Percentiles rank a stretch among this genome's conserved stretches.
These are phyloP conservation scores for Scytalidium lignicola DNA, from an alignment of 2,329 filamentous ascomycete species.

Conservation along the genomic window DNA sequence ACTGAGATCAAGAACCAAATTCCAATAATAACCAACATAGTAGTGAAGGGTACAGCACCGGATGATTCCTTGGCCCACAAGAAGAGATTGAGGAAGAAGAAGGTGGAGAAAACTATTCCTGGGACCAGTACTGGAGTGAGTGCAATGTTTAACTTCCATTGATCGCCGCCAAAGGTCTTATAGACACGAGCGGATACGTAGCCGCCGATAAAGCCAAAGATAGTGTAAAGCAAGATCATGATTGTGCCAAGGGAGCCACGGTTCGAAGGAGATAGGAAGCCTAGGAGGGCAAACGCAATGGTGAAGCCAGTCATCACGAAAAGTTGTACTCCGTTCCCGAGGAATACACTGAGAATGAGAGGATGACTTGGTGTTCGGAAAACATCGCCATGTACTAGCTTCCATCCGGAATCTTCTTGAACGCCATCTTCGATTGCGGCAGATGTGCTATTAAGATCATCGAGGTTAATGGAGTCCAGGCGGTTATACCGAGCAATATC, in stretches of 20 bases:
- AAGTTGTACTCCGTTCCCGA: conserved; percentile 91
- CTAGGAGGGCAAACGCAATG: conserved; percentile 86
- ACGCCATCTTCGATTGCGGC: conserved; percentile 81
- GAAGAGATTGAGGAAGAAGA: conserved; percentile 95
- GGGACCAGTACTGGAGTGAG: conserved; percentile 84
- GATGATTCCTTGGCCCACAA: conserved; percentile 91
- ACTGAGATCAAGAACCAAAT: conserved; percentile 99
- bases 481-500: conserved; percentile 97
- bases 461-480: conserved; percentile 82
- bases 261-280: conserved; percentile 93
- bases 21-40: conserved; percentile 86
- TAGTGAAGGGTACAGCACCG: conserved; percentile 91
- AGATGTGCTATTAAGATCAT: conserved; percentile 77
- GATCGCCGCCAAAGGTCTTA: conserved; percentile 86
- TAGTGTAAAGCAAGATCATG: conserved; percentile 86
- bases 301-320: conserved; percentile 97
- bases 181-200: conserved; percentile 88
- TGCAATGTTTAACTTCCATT: conserved; percentile 90
- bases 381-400: conserved; percentile 94
- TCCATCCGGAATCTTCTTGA: conserved; percentile 98
- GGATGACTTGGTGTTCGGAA: conserved; percentile 84
- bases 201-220: conserved; percentile 88
- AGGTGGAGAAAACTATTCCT: conserved; percentile 75
- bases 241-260: conserved; percentile 90
- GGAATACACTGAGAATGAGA: conserved; percentile 76